Evolutionary conservation across 2,329 filamentous ascomycete species (phyloP), one percentile per base, ranked within the genome.

Genomic region (Metarhizium album): DNA sequence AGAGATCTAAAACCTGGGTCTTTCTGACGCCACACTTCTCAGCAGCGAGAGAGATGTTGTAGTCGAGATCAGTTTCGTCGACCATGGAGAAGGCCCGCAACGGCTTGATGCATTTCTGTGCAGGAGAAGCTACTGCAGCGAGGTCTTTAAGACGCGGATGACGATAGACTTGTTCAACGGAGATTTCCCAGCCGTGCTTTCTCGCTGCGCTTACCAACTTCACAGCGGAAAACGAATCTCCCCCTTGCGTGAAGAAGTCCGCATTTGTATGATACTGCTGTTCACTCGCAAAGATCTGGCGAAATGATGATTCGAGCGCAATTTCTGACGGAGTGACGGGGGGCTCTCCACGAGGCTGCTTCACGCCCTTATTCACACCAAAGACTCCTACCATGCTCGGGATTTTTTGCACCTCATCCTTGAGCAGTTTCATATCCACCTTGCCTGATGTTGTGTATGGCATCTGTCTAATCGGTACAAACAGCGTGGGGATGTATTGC

Each of bases 331-430:
- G n/a, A n/a, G n/a, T n/a, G n/a, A n/a, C n/a, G n/a, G n/a, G n/a
- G n/a, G n/a, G n/a, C n/a, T n/a, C n/a, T n/a, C n/a, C n/a, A n/a
- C n/a, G n/a, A n/a, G n/a, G n/a, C n/a, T 27, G 24, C 24, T 27
- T 27, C 24, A 27, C 24, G 24, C 24, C 24, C 8, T 27, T 4
- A 8, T 27, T 27, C 24, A 27, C 24, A 8, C 24, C 24, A 27
- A 27, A 27, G 24, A 27, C 24, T 27, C 4, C 24, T 27, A 8
- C 4, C 24, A 27, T 27, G 24, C 24, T 4, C 8, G 24, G 24
- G 4, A 70, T 54, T 4, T 57, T 56, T 4, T 74, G 60, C 0
- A 70, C 58, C 2, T 62, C 57, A 5, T 60, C 59, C 70, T 71
- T 74, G 24, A 68, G 62, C 14, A 71, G 55, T 2, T 59, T 59